A percentile compares a stretch with the other conserved stretches of the same genome.
Evolutionary conservation across 139 green algal genomes (phyloP).

Genomic region (Chlorella sp.): DNA sequence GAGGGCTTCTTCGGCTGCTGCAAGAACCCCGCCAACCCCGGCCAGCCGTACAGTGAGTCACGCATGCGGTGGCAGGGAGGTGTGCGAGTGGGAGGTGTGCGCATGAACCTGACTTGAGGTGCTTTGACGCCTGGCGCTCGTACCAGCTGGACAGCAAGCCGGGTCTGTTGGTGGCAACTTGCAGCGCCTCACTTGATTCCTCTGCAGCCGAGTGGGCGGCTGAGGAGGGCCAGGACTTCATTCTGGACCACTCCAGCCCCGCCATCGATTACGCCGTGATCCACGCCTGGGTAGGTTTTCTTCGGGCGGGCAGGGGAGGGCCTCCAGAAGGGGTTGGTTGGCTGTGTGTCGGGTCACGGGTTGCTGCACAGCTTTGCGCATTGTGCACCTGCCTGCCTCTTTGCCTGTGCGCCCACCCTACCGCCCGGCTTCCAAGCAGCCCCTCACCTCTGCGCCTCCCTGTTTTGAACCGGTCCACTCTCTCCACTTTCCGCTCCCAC

Average conservation of each 20-base stretch:
- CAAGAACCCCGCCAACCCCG: slow-evolving; percentile 39
- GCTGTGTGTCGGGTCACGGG: no score
- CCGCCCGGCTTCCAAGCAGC: no score
- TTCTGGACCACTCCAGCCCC: slow-evolving; percentile 42
- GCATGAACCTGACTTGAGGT: no score
- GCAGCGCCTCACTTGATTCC: not conserved
- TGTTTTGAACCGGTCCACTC: not conserved
- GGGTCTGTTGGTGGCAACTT: no score
- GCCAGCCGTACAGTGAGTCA: slow-evolving; percentile 1
- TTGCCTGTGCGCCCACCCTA: not conserved
- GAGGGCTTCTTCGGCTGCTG: slow-evolving; percentile 67
- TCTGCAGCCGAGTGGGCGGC: slow-evolving; percentile 35
- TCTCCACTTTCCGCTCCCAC: not conserved
- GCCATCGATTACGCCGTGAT: slow-evolving; percentile 64
- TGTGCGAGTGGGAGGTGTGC: no score
- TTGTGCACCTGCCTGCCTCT: not conserved
- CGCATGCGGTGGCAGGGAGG: no score
- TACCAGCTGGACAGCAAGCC: no score
- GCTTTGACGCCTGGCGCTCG: no score
- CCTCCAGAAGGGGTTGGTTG: no score
- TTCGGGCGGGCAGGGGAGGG: no score
- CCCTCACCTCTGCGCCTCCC: not conserved
- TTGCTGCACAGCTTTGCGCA: no score
- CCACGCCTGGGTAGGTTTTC: slow-evolving; percentile 63
- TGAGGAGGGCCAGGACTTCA: slow-evolving; percentile 57